Evolutionary conservation across 1,284 basidiomycete species (phyloP).

Genomic region (Vanrija pseudolonga): DNA sequence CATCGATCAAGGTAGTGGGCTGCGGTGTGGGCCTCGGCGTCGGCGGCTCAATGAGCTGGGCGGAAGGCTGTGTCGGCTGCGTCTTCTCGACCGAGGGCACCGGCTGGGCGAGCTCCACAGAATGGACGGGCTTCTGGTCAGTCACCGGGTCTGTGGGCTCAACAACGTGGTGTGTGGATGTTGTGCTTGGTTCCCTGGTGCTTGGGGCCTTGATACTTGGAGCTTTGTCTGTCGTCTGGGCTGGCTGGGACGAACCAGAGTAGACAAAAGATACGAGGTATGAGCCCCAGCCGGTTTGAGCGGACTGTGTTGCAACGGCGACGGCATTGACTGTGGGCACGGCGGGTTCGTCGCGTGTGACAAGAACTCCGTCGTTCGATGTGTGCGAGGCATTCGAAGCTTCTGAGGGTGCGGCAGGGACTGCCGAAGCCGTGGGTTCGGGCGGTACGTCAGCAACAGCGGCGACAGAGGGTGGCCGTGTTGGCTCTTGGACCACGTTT

Average conservation of each 20-base stretch:
- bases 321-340: neutral
- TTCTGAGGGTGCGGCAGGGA: neutral
- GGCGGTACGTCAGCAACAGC: too few species aligned
- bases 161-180: neutral
- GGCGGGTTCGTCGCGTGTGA: neutral
- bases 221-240: neutral
- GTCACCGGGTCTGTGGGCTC: conserved; percentile 10
- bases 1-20: neutral
- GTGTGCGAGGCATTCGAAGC: neutral
- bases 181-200: neutral
- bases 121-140: conserved; percentile 10
- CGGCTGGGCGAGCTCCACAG: too few species aligned
- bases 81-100: neutral
- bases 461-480: neutral
- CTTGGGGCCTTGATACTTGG: neutral
- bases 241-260: neutral
- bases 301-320: neutral
- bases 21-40: neutral
- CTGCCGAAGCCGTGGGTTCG: neutral
- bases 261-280: conserved; percentile 32
- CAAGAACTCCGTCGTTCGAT: neutral
- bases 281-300: conserved; percentile 25
- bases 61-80: neutral
- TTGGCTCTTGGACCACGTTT: neutral
- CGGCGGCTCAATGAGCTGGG: too few species aligned